Conservation (phyloP, 768 basidiomycete genomes). For the Collybia sordida region DNA sequence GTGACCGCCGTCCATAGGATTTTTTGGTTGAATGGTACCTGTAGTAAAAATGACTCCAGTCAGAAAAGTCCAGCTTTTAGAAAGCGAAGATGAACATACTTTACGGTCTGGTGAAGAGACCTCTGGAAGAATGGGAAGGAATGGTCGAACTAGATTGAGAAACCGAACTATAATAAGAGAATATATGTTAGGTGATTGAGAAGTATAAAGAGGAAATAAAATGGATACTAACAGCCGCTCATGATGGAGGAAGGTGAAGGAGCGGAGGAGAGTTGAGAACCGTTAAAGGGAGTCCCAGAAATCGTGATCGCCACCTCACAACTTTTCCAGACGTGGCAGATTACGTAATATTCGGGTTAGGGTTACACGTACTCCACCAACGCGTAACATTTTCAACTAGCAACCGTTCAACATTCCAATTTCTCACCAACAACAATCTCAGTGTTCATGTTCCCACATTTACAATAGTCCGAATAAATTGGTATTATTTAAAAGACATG, state of each 20-base stretch:
- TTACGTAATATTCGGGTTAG: too few relatives aligned
- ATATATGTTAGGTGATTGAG: slow-evolving; percentile 2
- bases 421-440: too few relatives aligned
- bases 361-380: too few relatives aligned
- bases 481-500: too few relatives aligned
- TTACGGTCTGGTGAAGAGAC: slow-evolving; percentile 98
- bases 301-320: slow-evolving; percentile 26
- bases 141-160: slow-evolving; percentile 96
- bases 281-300: slow-evolving; percentile 7
- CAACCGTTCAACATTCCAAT: too few relatives aligned
- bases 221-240: slow-evolving; percentile 70
- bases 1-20: slow-evolving; percentile 99
- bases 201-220: background rate
- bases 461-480: too few relatives aligned
- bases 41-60: background rate
- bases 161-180: slow-evolving; percentile 73
- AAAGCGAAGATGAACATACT: slow-evolving; percentile 41
- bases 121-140: slow-evolving; percentile 95
- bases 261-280: slow-evolving; percentile 10
- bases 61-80: slow-evolving; percentile 2
- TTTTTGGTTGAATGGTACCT: slow-evolving; percentile 99
- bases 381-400: too few relatives aligned
- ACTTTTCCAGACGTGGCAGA: slow-evolving; percentile 41
- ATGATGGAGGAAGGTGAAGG: slow-evolving; percentile 45
- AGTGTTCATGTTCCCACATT: too few relatives aligned